Evolutionary conservation across 164 flowering plant species (phyloP).

Genomic region (Aristolochia fimbriata): DNA sequence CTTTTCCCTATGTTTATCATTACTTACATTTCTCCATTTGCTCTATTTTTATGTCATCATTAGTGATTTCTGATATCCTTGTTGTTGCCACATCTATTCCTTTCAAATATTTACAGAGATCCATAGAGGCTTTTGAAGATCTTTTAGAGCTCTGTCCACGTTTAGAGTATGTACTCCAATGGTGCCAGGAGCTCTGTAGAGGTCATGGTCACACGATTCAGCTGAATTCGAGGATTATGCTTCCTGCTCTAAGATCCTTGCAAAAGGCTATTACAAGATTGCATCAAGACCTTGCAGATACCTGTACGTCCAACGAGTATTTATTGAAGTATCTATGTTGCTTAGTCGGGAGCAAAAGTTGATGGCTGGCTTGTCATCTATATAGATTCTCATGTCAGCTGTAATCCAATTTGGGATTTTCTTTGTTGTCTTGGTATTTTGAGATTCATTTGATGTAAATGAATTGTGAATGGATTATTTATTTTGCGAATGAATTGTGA

Average conservation of each 20-base stretch:
- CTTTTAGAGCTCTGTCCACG: slow-evolving; percentile 80
- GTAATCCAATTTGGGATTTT: too few species aligned
- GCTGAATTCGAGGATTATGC: slow-evolving; percentile 64
- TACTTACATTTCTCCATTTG: too few species aligned
- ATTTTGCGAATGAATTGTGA: too few species aligned
- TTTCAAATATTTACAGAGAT: slow-evolving; percentile 63
- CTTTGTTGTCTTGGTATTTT: too few species aligned
- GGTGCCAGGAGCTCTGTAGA: slow-evolving; percentile 95
- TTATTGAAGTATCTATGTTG: slow-evolving; percentile 73
- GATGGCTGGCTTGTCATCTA: neutral
- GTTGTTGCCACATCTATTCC: slow-evolving; percentile 69
- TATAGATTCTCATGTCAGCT: too few species aligned
- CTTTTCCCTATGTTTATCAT: too few species aligned
- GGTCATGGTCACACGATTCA: slow-evolving; percentile 68
- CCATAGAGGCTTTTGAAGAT: slow-evolving; percentile 67
- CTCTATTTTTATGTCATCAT: too few species aligned
- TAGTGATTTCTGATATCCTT: slow-evolving; percentile 57
- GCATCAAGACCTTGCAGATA: slow-evolving; percentile 86
- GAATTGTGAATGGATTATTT: too few species aligned
- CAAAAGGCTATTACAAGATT: slow-evolving; percentile 69
- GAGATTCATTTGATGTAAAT: too few species aligned
- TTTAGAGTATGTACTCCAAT: slow-evolving; percentile 73
- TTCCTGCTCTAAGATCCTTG: slow-evolving; percentile 76
- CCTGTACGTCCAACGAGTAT: slow-evolving; percentile 88
- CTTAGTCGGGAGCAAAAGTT: slow-evolving; percentile 17